Evolutionary conservation across 805 yeast species (phyloP).

Genomic region (Pichia thaimueangensis): DNA sequence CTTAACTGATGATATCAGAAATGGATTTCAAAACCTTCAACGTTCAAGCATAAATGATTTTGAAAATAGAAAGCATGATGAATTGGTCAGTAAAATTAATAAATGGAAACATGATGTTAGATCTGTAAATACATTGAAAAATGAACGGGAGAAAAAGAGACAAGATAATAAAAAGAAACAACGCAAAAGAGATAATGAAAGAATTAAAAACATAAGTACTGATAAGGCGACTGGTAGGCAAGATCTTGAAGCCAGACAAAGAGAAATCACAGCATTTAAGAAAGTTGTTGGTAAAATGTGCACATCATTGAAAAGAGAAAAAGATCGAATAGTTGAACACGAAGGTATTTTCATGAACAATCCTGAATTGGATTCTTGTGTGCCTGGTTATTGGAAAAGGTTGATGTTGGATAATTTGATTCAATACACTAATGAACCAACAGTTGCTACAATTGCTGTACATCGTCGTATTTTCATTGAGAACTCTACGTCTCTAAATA

Average conservation of each 20-base stretch:
- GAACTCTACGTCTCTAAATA: not conserved
- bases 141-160: not conserved
- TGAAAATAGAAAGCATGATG: not conserved
- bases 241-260: not conserved
- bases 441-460: not conserved
- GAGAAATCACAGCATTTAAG: conserved; percentile 1
- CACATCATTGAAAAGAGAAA: conserved; percentile 7
- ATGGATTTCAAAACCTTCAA: not conserved
- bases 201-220: no score
- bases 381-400: conserved; percentile 27
- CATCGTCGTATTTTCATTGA: conserved; percentile 2
- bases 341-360: conserved; percentile 25
- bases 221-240: no score
- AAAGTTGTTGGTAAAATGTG: conserved; percentile 1
- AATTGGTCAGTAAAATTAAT: conserved; percentile 7
- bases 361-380: conserved; percentile 25
- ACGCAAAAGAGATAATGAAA: not conserved
- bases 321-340: conserved; percentile 8
- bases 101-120: conserved; percentile 3
- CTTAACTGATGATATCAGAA: conserved; percentile 1
- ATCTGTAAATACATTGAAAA: not conserved
- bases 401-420: conserved; percentile 22
- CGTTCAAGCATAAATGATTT: not conserved
- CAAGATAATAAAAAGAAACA: not conserved
- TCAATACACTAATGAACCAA: conserved; percentile 14